Percentiles rank a stretch among this genome's conserved stretches.
These are phyloP conservation scores for Cladosporium austrohemisphaericum DNA, from an alignment of 2,329 filamentous ascomycete species.

Conservation along the genomic window DNA sequence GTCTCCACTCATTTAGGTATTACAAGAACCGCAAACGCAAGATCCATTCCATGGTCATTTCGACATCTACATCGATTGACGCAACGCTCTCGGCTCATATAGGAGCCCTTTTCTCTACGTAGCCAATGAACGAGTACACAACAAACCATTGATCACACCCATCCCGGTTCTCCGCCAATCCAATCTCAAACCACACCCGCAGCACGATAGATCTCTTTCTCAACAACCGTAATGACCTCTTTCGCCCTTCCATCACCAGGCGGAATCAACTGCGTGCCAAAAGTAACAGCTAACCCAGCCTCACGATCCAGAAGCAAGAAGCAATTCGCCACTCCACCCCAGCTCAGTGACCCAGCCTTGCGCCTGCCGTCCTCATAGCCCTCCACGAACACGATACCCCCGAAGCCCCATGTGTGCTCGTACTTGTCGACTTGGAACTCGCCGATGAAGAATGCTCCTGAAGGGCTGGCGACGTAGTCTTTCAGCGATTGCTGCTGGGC, in stretches of 20 bases:
- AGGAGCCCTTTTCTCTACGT: too few species aligned
- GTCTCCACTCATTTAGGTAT: too few species aligned
- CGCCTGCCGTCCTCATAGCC: constrained; percentile 35
- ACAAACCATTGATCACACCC: too few species aligned
- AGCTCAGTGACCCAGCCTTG: constrained; percentile 40
- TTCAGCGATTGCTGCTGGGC: constrained; percentile 26
- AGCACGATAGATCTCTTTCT: constrained; percentile 40
- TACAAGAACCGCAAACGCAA: too few species aligned
- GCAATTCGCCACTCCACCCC: constrained; percentile 47
- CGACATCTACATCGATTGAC: too few species aligned
- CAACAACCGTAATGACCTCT: constrained; percentile 36
- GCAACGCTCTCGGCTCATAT: too few species aligned
- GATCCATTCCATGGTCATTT: too few species aligned
- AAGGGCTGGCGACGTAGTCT: constrained; percentile 28
- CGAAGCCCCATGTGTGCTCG: constrained; percentile 39
- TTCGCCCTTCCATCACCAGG: constrained; percentile 38
- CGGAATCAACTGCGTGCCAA: constrained; percentile 43
- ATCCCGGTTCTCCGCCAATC: too few species aligned
- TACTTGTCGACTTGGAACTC: constrained; percentile 28
- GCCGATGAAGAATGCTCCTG: constrained; percentile 33
- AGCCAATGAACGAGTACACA: too few species aligned
- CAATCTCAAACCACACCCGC: constrained; percentile 14
- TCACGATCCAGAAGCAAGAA: constrained; percentile 43
- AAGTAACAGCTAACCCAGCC: constrained; percentile 41
- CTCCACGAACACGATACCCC: constrained; percentile 42